Evolutionary conservation across 2,329 filamentous ascomycete genomes (phyloP).

Genomic region (Aureobasidium pullulans): DNA sequence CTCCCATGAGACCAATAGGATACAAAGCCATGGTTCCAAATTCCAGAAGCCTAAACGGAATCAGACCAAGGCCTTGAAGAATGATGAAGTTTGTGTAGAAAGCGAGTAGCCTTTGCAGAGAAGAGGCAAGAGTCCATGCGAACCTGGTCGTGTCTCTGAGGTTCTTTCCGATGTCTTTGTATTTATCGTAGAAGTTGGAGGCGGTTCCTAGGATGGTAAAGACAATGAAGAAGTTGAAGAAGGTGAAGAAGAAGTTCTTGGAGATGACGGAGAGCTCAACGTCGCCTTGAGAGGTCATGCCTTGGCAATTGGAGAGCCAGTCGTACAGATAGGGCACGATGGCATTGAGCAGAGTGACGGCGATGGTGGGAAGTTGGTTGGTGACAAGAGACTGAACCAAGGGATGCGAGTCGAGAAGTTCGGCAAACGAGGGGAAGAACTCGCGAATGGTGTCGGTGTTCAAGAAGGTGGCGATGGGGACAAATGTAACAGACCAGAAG

Average conservation of each 20-base stretch:
- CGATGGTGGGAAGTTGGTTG: constrained; percentile 77
- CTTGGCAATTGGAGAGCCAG: constrained; percentile 82
- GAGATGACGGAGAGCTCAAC: constrained; percentile 91
- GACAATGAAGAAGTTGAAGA: constrained; percentile 97
- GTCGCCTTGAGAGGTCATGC: constrained; percentile 90
- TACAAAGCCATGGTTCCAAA: constrained; percentile 80
- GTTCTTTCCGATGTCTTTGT: constrained; percentile 58
- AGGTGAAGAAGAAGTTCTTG: constrained; percentile 99
- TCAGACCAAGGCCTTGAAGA: constrained; percentile 85
- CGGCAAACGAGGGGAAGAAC: constrained; percentile 62
- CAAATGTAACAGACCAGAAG: constrained; percentile 79
- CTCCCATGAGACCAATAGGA: constrained; percentile 67
- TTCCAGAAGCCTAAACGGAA: constrained; percentile 85
- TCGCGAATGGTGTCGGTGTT: constrained; percentile 73
- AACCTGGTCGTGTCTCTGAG: constrained; percentile 74
- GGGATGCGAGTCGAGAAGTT: constrained; percentile 59
- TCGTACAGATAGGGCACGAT: constrained; percentile 92
- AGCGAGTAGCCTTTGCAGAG: constrained; percentile 64
- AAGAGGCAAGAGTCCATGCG: constrained; percentile 65
- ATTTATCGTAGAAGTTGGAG: constrained; percentile 47
- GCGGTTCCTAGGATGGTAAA: constrained; percentile 84
- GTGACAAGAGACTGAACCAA: constrained; percentile 71
- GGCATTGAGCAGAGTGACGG: constrained; percentile 80
- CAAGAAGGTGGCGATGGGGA: constrained; percentile 69
- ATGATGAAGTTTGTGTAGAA: constrained; percentile 96